Evolutionary conservation across 139 green algal genomes (phyloP).

Genomic region (Volvox reticuliferus): DNA sequence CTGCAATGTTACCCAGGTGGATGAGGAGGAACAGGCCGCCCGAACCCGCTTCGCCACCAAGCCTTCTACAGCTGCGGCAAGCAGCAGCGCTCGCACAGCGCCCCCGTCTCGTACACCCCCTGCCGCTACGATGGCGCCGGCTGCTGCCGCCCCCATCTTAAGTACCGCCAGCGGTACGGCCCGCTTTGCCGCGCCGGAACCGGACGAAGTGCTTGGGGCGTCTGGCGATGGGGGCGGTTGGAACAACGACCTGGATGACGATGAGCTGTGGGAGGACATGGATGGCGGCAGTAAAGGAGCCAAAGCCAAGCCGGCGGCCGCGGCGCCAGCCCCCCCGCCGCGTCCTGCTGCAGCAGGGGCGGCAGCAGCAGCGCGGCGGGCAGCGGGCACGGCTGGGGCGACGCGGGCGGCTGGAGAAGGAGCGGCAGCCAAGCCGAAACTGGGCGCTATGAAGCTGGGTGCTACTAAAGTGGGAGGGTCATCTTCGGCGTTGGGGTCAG

Average conservation of each 20-base stretch:
- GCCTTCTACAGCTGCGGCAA: neutral
- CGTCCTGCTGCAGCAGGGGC: neutral
- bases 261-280: slow-evolving; percentile 48
- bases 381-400: neutral
- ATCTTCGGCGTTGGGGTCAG: neutral
- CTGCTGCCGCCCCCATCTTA: too few species aligned
- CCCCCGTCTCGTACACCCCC: neutral
- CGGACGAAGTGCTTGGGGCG: slow-evolving; percentile 10
- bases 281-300: neutral
- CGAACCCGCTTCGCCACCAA: slow-evolving; percentile 15
- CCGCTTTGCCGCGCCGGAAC: neutral
- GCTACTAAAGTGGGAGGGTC: slow-evolving; percentile 34
- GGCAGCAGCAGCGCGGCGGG: neutral
- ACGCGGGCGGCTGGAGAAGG: neutral
- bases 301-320: slow-evolving; percentile 12
- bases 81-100: neutral
- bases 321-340: neutral
- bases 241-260: slow-evolving; percentile 3
- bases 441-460: slow-evolving; percentile 61
- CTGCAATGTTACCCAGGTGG: neutral
- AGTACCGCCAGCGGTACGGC: neutral
- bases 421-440: slow-evolving; percentile 51
- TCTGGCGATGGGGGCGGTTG: slow-evolving; percentile 17
- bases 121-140: too few species aligned
- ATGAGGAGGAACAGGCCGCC: slow-evolving; percentile 1